Conservation (phyloP, 2,329 filamentous ascomycete genomes). For the Cryphonectria naterciae region DNA sequence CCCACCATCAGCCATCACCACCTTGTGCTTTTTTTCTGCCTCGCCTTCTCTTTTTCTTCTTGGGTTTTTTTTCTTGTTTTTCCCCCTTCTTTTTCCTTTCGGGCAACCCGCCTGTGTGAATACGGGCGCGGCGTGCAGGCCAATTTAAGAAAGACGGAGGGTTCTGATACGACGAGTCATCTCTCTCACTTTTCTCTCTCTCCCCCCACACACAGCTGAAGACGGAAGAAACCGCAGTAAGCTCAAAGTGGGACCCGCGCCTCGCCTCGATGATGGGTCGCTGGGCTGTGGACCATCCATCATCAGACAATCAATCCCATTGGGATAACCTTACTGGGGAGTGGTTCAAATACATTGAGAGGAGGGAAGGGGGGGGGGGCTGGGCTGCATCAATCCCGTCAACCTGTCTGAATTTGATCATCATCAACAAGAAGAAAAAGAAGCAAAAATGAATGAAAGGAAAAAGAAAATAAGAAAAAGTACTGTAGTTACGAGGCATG, state of each 20-base stretch:
- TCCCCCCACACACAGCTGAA: background rate
- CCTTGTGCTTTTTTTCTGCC: no score
- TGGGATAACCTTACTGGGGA: background rate
- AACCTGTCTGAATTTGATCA: background rate
- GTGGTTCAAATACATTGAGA: background rate
- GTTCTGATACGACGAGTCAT: constrained; percentile 1
- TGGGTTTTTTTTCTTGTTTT: background rate
- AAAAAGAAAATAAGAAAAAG: background rate
- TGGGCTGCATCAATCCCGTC: background rate
- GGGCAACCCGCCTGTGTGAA: background rate
- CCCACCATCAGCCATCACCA: background rate
- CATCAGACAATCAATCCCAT: background rate
- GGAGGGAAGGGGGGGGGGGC: background rate
- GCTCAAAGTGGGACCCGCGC: constrained; percentile 17
- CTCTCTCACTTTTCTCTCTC: background rate
- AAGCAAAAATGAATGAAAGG: background rate
- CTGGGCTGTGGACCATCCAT: constrained; percentile 11
- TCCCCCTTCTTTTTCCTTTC: background rate
- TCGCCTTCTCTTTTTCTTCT: background rate
- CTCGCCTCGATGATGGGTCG: constrained; percentile 24
- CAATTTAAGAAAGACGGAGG: background rate
- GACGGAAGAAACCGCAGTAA: constrained; percentile 12
- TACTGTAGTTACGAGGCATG: no score
- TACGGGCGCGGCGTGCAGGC: background rate
- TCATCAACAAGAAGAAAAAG: background rate